Percentiles rank a stretch among this genome's conserved stretches.
Evolutionary conservation across 176 grass and related monocot genomes (phyloP).

Genomic region (Rhipidocladum racemiflorum): DNA sequence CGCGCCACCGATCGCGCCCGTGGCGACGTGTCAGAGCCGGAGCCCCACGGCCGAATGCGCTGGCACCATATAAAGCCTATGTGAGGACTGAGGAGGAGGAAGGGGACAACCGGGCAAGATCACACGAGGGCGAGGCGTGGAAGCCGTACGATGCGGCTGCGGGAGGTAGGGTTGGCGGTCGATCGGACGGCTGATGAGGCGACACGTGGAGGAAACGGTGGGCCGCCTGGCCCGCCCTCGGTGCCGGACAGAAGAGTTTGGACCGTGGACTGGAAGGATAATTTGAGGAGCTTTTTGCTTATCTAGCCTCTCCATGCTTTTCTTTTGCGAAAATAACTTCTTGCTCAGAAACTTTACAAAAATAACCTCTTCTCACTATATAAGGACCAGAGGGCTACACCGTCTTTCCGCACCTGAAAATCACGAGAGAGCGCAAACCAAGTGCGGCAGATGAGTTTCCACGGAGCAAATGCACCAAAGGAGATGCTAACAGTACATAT

Average conservation of each 20-base stretch:
- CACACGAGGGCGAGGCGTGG: background rate
- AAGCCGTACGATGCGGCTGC: slow-evolving; percentile 11
- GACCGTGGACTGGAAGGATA: too few species aligned
- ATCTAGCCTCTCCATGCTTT: too few species aligned
- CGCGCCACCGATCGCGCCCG: background rate
- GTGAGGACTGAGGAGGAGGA: slow-evolving; percentile 5
- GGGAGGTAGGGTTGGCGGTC: background rate
- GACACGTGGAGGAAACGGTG: background rate
- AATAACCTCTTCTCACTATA: too few species aligned
- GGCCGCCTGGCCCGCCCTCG: slow-evolving; percentile 11
- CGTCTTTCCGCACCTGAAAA: too few species aligned
- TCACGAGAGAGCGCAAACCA: too few species aligned
- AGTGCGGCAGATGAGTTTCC: too few species aligned
- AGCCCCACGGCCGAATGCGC: slow-evolving; percentile 35
- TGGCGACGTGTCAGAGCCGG: slow-evolving; percentile 24
- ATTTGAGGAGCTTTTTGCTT: too few species aligned
- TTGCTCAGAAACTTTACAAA: too few species aligned
- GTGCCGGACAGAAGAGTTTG: background rate
- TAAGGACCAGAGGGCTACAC: too few species aligned
- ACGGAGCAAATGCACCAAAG: too few species aligned
- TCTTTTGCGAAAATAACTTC: too few species aligned
- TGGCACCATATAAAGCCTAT: slow-evolving; percentile 22
- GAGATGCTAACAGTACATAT: too few species aligned
- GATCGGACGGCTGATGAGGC: background rate
- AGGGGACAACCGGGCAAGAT: slow-evolving; percentile 16